Evolutionary conservation across 805 yeast species (phyloP).

Genomic region (Kregervanrija fluxuum): DNA sequence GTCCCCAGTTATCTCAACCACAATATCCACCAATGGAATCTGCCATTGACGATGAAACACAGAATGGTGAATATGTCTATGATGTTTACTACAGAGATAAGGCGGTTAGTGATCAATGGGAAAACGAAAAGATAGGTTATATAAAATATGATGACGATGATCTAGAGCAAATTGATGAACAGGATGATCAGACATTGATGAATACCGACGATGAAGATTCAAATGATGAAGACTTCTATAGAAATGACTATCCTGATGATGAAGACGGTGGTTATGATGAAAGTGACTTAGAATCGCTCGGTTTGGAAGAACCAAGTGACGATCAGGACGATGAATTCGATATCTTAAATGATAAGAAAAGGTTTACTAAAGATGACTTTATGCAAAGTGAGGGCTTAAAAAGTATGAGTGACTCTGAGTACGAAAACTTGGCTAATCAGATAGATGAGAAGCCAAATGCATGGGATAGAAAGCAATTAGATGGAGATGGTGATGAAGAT

Average conservation of each 20-base stretch:
- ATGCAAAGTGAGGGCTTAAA: conserved; percentile 24
- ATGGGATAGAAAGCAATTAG: conserved; percentile 12
- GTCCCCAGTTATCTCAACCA: conserved; percentile 11
- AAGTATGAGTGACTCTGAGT: conserved; percentile 18
- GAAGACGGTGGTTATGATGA: conserved; percentile 55
- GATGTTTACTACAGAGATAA: conserved; percentile 75
- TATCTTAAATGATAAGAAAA: conserved; percentile 25
- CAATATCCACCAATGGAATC: conserved; percentile 10
- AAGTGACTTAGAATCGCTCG: conserved; percentile 21
- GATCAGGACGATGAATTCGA: conserved; percentile 33
- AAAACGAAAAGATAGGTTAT: conserved; percentile 38
- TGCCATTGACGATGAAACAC: conserved; percentile 2
- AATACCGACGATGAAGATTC: conserved; percentile 72
- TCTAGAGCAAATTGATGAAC: conserved; percentile 29
- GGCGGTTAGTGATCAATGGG: conserved; percentile 38
- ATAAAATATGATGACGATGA: conserved; percentile 50
- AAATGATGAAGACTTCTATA: conserved; percentile 85
- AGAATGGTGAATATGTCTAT: conserved; percentile 66
- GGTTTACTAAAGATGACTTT: conserved; percentile 24
- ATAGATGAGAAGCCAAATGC: conserved; percentile 8
- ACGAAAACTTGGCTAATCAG: conserved; percentile 28
- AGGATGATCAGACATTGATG: conserved; percentile 26
- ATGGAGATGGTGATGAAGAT: conserved; percentile 7
- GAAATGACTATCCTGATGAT: conserved; percentile 93
- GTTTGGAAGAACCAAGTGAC: conserved; percentile 27